Percentiles rank a stretch among this genome's conserved stretches.
Evolutionary conservation across 1,284 basidiomycete species (phyloP).

Genomic region (Naganishia cerealis): DNA sequence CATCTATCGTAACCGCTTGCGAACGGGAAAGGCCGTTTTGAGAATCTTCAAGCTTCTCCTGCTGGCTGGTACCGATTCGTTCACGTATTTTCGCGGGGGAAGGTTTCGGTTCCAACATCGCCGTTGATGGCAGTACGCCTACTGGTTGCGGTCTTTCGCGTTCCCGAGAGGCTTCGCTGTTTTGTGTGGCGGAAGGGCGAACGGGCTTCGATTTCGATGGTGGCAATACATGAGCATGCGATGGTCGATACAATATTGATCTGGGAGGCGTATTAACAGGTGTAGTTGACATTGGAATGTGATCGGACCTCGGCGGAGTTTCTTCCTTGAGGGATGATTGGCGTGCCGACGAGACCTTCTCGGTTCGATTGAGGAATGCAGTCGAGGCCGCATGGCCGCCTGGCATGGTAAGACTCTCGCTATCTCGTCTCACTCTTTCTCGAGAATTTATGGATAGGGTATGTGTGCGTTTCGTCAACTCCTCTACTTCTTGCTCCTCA

Average conservation of each 20-base stretch:
- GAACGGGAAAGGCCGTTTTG: constrained; percentile 22
- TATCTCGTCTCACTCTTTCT: neutral
- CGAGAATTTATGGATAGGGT: constrained; percentile 4
- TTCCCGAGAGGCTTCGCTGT: neutral
- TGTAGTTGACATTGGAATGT: constrained; percentile 9
- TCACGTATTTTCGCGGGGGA: neutral
- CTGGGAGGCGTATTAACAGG: constrained; percentile 14
- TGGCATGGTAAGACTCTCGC: constrained; percentile 6
- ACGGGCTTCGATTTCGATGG: neutral
- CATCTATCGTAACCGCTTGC: constrained; percentile 11
- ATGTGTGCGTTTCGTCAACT: constrained; percentile 18
- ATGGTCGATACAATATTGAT: constrained; percentile 3
- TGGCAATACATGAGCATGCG: neutral
- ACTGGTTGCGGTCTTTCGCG: neutral
- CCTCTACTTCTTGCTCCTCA: constrained; percentile 27
- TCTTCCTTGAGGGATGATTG: neutral
- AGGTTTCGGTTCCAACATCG: neutral
- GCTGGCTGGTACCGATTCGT: neutral
- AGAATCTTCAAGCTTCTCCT: neutral
- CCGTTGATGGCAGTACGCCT: neutral
- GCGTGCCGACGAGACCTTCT: neutral
- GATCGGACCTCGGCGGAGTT: neutral
- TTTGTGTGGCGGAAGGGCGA: neutral
- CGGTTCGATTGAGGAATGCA: neutral
- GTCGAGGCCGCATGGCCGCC: neutral